Evolutionary conservation across 306 rosid genomes (phyloP), one percentile per base, ranked within the genome.

Genomic region (Potentilla sterilis): DNA sequence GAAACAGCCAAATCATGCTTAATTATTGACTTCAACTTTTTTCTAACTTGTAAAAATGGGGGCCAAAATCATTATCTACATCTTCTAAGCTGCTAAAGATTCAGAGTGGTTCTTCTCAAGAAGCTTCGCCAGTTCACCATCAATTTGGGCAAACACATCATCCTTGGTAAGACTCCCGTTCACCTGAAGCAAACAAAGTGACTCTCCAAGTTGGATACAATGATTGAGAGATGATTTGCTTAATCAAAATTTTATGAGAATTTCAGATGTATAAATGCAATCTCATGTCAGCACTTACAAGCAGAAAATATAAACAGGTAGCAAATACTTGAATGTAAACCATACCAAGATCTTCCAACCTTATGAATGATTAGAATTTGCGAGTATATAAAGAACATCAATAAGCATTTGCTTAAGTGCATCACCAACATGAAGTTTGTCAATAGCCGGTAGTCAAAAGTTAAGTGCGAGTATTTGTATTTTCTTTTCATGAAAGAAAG

Each of bases 81-180:
- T 69, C 62, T 59, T 76, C 81, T 88, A 87, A 77, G 88, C 86
- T 11, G 85, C 88, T 75, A 87, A 47, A 67, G 90, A 90, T 72
- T 78, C 85, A 49, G 85, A 76, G 72, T 85, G 79, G 83, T 85
- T 84, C 28, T 77, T 84, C 82, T 85, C 94, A 34, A 85, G 48
- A 78, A 94, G 91, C 57, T 69, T 78, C 38, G 82, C 37, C 62
- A 94, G 83, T 15, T 76, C 84, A 22, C 65, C 69, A 63, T 94
- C 97, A 73, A 94, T 86, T 86, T 90, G 86, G 55, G 83, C 78
- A 85, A 87, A 91, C 81, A 94, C 97, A 61, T 84, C 89, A 46
- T 83, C 88, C 91, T 90, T 92, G 11, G 89, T 41, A 62, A 49
- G 83, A 75, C 81, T 82, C 67, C 83, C 83, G 28, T 83, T 22